These are phyloP conservation scores for Amanita rimosa DNA, from an alignment of 768 basidiomycete genomes.

Conservation along the genomic window DNA sequence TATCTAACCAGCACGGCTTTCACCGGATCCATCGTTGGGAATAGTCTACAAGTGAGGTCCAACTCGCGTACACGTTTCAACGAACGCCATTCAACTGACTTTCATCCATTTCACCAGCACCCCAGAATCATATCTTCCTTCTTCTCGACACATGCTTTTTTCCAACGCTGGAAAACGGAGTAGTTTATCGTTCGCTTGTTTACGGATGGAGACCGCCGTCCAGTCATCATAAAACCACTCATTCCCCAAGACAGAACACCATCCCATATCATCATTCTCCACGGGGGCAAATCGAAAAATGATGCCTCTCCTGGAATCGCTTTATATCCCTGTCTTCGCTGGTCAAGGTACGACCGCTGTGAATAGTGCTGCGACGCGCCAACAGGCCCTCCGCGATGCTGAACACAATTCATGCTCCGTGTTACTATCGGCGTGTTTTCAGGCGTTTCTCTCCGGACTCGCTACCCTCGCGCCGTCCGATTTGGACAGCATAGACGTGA, in stretches of 20 bases:
- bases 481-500: conserved; percentile 24
- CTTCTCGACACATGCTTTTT: conserved; percentile 6
- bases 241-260: not conserved
- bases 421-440: conserved; percentile 38
- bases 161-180: conserved; percentile 5
- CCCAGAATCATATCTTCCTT: not conserved
- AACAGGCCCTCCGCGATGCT: conserved; percentile 30
- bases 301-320: not conserved
- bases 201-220: not conserved
- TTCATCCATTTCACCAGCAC: not conserved
- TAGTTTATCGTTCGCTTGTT: conserved; percentile 4
- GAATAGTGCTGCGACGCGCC: conserved; percentile 18
- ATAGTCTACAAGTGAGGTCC: not conserved
- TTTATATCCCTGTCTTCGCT: conserved; percentile 37
- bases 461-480: conserved; percentile 28
- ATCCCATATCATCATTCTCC: not conserved
- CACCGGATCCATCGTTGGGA: not conserved
- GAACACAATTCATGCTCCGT: conserved; percentile 27
- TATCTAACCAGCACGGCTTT: not conserved
- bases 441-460: conserved; percentile 39
- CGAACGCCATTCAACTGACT: not conserved
- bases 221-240: conserved; percentile 1
- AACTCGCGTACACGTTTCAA: conserved; percentile 1
- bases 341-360: conserved; percentile 39
- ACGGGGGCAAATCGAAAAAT: not conserved